Evolutionary conservation across 2,329 filamentous ascomycete genomes (phyloP).

Genomic region (Elsinoe arachidis): DNA sequence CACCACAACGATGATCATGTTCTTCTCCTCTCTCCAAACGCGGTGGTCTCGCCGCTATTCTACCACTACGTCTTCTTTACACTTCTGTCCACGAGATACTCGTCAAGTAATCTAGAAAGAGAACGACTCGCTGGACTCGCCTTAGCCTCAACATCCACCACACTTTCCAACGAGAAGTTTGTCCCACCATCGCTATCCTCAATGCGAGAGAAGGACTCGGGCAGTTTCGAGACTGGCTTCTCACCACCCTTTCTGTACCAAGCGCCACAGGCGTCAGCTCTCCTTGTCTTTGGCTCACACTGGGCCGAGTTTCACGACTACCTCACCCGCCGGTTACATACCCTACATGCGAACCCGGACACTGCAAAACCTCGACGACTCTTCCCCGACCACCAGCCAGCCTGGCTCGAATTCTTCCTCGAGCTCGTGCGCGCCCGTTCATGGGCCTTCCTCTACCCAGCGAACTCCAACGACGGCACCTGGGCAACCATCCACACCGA

Average conservation of each 20-base stretch:
- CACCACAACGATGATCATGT: constrained; percentile 60
- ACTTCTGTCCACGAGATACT: constrained; percentile 70
- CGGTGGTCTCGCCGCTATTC: constrained; percentile 70
- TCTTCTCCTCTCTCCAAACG: constrained; percentile 73
- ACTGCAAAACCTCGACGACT: constrained; percentile 37
- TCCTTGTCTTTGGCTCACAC: constrained; percentile 72
- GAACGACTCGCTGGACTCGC: constrained; percentile 66
- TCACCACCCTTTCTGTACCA: constrained; percentile 71
- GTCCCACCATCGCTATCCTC: constrained; percentile 33
- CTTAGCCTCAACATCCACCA: constrained; percentile 60
- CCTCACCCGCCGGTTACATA: constrained; percentile 52
- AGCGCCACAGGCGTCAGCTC: constrained; percentile 71
- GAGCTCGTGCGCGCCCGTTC: constrained; percentile 67
- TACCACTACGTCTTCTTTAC: constrained; percentile 79
- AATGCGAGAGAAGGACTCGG: constrained; percentile 27
- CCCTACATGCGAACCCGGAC: constrained; percentile 21
- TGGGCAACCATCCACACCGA: constrained; percentile 73
- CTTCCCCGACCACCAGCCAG: constrained; percentile 60
- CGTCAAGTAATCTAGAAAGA: constrained; percentile 38
- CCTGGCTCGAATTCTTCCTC: constrained; percentile 71
- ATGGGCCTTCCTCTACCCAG: constrained; percentile 74
- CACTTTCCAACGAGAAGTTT: constrained; percentile 55
- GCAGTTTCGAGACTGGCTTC: constrained; percentile 21
- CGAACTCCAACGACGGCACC: constrained; percentile 45
- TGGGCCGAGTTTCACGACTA: constrained; percentile 84